These are phyloP conservation scores for Papilionanthe hybrid DNA, from an alignment of 116 monocot genomes.

Conservation along the genomic window DNA sequence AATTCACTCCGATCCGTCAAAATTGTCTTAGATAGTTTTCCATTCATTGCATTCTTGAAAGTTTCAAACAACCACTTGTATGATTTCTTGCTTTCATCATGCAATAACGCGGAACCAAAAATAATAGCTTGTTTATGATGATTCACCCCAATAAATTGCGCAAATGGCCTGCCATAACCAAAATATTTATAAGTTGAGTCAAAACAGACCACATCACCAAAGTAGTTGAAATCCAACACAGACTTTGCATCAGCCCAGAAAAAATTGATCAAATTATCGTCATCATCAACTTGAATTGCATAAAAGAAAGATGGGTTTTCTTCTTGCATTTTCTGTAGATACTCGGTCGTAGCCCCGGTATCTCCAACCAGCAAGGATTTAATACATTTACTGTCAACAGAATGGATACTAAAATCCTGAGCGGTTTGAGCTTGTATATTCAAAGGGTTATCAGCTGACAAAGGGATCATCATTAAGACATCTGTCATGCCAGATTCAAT, in stretches of 20 bases:
- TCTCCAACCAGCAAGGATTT: constrained; percentile 34
- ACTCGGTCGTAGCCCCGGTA: constrained; percentile 30
- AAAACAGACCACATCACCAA: constrained; percentile 39
- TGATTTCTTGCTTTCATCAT: constrained; percentile 33
- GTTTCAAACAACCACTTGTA: constrained; percentile 45
- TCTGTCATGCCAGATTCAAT: constrained; percentile 14
- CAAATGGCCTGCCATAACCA: constrained; percentile 36
- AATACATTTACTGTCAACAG: constrained; percentile 15
- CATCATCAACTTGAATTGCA: constrained; percentile 26
- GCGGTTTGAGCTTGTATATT: constrained; percentile 4
- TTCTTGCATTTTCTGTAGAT: constrained; percentile 42
- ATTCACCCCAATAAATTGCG: constrained; percentile 33
- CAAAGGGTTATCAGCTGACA: constrained; percentile 9
- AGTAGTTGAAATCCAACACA: constrained; percentile 31
- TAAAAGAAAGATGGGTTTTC: constrained; percentile 43
- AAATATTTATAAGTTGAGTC: constrained; percentile 34
- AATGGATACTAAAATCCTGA: not conserved
- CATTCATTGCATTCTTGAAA: constrained; percentile 31
- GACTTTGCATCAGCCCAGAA: constrained; percentile 53
- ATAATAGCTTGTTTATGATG: constrained; percentile 32
- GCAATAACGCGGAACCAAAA: constrained; percentile 41
- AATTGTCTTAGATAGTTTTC: constrained; percentile 28
- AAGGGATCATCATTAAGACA: constrained; percentile 2
- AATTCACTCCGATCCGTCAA: constrained; percentile 33
- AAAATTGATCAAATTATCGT: constrained; percentile 31